A percentile compares a stretch with the other conserved stretches of the same genome.
phyloP scores from a whole-genome alignment of 2,329 filamentous ascomycete genomes.

The Grosmannia penicillata region DNA sequence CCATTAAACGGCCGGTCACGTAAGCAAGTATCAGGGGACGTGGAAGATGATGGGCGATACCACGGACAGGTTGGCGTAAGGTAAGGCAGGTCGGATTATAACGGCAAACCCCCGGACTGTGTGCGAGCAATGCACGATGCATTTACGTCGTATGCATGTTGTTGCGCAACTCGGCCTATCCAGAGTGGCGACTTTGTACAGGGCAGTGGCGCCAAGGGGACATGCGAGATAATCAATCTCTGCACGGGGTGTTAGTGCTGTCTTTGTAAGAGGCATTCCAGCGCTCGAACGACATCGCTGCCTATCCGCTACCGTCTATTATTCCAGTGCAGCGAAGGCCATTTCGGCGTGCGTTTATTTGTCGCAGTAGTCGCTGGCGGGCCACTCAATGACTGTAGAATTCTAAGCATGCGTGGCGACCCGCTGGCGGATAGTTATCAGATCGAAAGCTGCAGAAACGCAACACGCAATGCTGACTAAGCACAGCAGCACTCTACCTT shows the following conservation, averaged over 20 bases:
- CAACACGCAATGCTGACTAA: background rate
- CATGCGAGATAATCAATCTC: constrained; percentile 12
- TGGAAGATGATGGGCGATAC: too few relatives aligned
- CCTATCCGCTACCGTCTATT: constrained; percentile 1
- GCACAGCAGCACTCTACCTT: too few relatives aligned
- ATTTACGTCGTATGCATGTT: background rate
- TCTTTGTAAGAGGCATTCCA: background rate
- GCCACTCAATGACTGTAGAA: background rate
- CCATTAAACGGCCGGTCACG: too few relatives aligned
- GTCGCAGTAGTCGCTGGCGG: background rate
- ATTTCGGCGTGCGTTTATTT: constrained; percentile 2
- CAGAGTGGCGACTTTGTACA: too few relatives aligned
- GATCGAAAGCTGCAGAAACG: background rate
- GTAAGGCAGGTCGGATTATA: too few relatives aligned
- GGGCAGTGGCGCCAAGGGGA: background rate
- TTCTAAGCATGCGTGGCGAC: background rate
- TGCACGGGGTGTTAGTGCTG: background rate
- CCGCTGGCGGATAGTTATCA: constrained; percentile 2
- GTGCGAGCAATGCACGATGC: too few relatives aligned
- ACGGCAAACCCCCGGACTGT: too few relatives aligned
- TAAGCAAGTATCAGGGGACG: too few relatives aligned
- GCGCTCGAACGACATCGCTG: background rate
- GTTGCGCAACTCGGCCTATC: too few relatives aligned
- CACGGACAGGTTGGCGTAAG: too few relatives aligned
- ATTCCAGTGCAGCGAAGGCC: background rate